Evolutionary conservation across 2,329 filamentous ascomycete species (phyloP).

Genomic region (Paraconiothyrium brasiliense): DNA sequence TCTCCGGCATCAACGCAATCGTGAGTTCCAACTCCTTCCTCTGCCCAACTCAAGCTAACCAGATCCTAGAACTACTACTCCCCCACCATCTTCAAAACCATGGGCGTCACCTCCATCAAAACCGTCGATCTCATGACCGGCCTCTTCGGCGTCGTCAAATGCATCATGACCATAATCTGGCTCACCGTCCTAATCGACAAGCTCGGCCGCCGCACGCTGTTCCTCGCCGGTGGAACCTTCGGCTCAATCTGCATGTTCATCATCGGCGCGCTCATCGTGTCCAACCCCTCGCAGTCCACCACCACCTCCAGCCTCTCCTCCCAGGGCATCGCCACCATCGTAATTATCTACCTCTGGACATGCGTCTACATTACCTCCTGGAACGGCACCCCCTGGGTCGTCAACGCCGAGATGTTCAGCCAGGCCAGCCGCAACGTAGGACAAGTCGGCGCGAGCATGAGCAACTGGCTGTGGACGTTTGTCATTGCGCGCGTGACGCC

Average conservation of each 20-base stretch:
- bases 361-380: conserved; percentile 75
- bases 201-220: conserved; percentile 68
- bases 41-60: not conserved
- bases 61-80: conserved; percentile 71
- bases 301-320: conserved; percentile 43
- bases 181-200: conserved; percentile 74
- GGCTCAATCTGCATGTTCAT: conserved; percentile 72
- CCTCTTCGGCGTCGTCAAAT: conserved; percentile 72
- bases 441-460: conserved; percentile 70
- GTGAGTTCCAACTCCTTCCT: not conserved
- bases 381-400: conserved; percentile 80
- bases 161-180: conserved; percentile 75
- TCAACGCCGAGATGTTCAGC: conserved; percentile 79
- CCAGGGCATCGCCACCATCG: conserved; percentile 69
- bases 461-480: conserved; percentile 79
- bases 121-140: conserved; percentile 74
- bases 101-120: conserved; percentile 70
- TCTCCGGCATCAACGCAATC: conserved; percentile 76
- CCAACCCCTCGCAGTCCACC: conserved; percentile 34
- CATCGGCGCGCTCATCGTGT: conserved; percentile 66
- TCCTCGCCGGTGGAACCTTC: conserved; percentile 70
- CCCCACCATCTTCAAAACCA: conserved; percentile 72
- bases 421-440: conserved; percentile 71
- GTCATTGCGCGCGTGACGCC: conserved; percentile 74
- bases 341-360: conserved; percentile 80